Evolutionary conservation across 1,284 basidiomycete species (phyloP), one percentile per base, ranked within the genome.

Genomic region (Peniophora sp.): DNA sequence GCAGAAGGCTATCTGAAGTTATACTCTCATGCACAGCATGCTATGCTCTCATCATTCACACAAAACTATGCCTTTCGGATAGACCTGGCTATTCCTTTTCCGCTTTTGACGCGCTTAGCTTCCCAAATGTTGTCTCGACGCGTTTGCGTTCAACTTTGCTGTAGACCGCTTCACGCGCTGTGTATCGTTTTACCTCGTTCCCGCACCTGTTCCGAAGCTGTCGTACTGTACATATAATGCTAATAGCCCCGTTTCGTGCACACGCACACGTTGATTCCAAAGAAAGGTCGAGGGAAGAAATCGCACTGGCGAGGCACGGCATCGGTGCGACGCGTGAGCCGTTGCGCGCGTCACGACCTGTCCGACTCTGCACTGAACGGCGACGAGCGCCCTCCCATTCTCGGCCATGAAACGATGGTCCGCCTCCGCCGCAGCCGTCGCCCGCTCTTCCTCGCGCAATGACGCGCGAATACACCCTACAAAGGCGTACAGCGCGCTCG

Each of bases 391-490:
- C 3, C 41, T 23, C 24, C 39, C 48, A 32, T 24, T 45, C 51
- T 46, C 61, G 62, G 63, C 62, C 62, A 69, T 69, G 68, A 59
- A 64, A 66, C 64, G 61, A 62, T 69, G 65, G 57, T 58, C 63
- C 55, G 58, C 55, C 36, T 48, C 56, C 50, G 54, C 60, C 53
- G 56, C 58, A 55, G 58, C 62, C 53, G 54, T 63, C 36, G 50
- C 58, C 51, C 58, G 53, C 47, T 50, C 23, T 11, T 34, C 51
- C 25, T 22, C 32, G 32, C 32, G 17, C 44, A 41, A 17, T 36
- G 45, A 32, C 46, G 39, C 50, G 39, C 55, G 25, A 55, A 63
- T 58, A 58, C 64, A 55, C 61, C 59, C 17, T 32, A 46, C 56
- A 56, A 62, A 57, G 57, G 45, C 51, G 17, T 67, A 65, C 58